Base-by-base conservation (phyloP, 116 monocot genomes). In the Dioscorea cayenensis region DNA sequence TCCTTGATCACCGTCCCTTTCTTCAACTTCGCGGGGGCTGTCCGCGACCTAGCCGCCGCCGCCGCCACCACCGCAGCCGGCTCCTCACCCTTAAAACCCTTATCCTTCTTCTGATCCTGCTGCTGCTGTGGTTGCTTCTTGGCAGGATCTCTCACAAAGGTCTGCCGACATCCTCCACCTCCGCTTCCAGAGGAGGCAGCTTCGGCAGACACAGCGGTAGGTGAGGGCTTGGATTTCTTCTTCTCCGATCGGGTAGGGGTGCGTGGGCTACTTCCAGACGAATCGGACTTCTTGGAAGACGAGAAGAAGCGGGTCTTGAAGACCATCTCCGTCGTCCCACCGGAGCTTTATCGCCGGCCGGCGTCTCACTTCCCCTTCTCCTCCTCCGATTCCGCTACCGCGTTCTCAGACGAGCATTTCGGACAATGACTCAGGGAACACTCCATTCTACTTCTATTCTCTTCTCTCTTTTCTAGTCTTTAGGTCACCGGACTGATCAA, bases 181-280 rank as follows among this genome's bases (percentile, higher is more conserved):
- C 13, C 43, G 61, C 32, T 12, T 17, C 27, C 38, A 19, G 25
- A 19, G 64, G 76, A 55, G 19, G 67, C 36, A 12, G 71, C 48
- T 65, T 67, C 16, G 63, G 72, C 19, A 49, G 70, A 7, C 11
- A 8, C 43, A 6, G 43, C 43, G 43, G 43, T 10, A 3, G 43
- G 43, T 6, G 43, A 43, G 5, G 43, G 66, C 76, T 83, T 84
- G 69, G 69, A 64, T 75, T 91, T 86, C 75, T 92, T 96, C 88
- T 97, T 97, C 58, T 88, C 95, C 80, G 92, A 92, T 92, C 83
- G 79, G 83, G 67, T 72, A 28, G 93, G 83, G 49, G 94, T 87
- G n/a, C 75, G 69, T 59, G 94, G 94, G 79, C 91, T 91, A 82
- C 87, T 91, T 78, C 75, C 87, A 18, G 77, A 70, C 12, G 85